phyloP scores from a whole-genome alignment of 352 stramenopile species.

The Pythium angustatum region DNA sequence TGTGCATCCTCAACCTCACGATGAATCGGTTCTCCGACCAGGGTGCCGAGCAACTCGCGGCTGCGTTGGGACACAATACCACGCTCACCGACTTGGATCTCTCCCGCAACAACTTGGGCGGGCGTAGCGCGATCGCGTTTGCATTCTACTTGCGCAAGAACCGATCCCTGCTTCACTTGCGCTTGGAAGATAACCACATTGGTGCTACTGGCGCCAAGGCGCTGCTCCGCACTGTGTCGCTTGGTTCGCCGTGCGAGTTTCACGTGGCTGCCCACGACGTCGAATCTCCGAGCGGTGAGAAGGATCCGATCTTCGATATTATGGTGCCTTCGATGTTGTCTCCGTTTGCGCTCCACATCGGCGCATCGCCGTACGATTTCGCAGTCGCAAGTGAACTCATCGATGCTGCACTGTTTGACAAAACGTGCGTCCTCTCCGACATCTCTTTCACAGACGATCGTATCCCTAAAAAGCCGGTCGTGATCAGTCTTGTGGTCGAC shows the following conservation, averaged over 20 bases:
- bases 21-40: slow-evolving; percentile 77
- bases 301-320: slow-evolving; percentile 50
- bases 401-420: slow-evolving; percentile 40
- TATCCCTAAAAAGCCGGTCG: slow-evolving; percentile 32
- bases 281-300: slow-evolving; percentile 32
- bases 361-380: slow-evolving; percentile 60
- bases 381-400: slow-evolving; percentile 61
- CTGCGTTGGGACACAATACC: slow-evolving; percentile 49
- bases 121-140: slow-evolving; percentile 53
- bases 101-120: slow-evolving; percentile 60
- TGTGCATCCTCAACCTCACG: slow-evolving; percentile 49
- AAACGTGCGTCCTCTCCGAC: slow-evolving; percentile 47
- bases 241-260: slow-evolving; percentile 57
- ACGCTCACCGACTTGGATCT: slow-evolving; percentile 54
- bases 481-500: slow-evolving; percentile 34
- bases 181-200: slow-evolving; percentile 62
- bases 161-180: slow-evolving; percentile 35
- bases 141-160: slow-evolving; percentile 61
- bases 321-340: slow-evolving; percentile 55
- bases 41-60: slow-evolving; percentile 58
- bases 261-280: slow-evolving; percentile 56
- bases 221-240: slow-evolving; percentile 47
- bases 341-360: slow-evolving; percentile 54
- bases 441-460: slow-evolving; percentile 43
- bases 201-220: slow-evolving; percentile 55